Base-by-base conservation (phyloP, 106 monocot species). In the Alisma plantagoaquatica region DNA sequence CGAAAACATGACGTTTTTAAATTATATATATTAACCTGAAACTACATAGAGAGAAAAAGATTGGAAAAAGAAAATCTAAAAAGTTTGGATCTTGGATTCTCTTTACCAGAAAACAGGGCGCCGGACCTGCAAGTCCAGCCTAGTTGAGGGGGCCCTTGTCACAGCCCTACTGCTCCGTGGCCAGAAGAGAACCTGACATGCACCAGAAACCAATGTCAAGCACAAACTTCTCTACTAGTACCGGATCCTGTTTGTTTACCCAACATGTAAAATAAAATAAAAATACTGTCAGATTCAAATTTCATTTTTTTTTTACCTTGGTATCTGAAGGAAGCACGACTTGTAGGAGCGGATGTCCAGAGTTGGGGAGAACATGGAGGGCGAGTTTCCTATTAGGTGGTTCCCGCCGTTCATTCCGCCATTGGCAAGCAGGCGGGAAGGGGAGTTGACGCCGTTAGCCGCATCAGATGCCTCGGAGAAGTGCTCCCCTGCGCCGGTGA, bases 301-400 rank as follows among this genome's bases (percentile, higher is more conserved):
- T n/a, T n/a, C n/a, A n/a, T n/a, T n/a, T n/a, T n/a, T n/a, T n/a
- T n/a, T n/a, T 22, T 62, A 89, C 90, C 90, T 71, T 11, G 77
- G 70, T 61, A 91, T 64, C 21, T 65, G 69, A 51, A 91, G 66
- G 70, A 88, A 77, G 66, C 68, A 83, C 0, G 92, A 59, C 30
- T 61, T 77, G 60, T 80, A 66, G 43, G 87, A 53, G 16, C 79
- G 27, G 57, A 79, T 64, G 66, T 89, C 83, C 15, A 89, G 57
- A 22, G 78, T 43, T 10, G 56, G 74, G 10, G 76, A 3, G 15
- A 80, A 61, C n/a, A 68, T 43, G 45, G 76, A 60, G 10, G 74
- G 52, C 8, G 82, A 83, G 35, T 75, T 27, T 11, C 35, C 56
- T 24, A 76, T 52, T 29, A 82, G 65, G 51, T 64, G 68, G 43